Conservation (phyloP, 2,329 filamentous ascomycete genomes). For the Colletotrichum chrysophilum region DNA sequence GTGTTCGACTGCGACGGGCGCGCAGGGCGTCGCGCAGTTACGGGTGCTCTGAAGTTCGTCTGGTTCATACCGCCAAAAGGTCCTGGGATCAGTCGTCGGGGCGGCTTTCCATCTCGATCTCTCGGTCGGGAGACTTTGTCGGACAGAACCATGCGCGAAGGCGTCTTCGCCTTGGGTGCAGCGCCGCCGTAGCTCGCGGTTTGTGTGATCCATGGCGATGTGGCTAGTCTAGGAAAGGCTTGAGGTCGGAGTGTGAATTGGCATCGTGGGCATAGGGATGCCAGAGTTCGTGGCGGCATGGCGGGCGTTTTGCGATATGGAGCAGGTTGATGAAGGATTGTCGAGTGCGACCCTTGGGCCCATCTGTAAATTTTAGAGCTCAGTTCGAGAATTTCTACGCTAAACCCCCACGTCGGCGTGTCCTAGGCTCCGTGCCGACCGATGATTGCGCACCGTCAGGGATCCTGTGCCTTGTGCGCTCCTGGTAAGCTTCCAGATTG, state of each 20-base stretch:
- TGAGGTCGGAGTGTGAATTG: constrained; percentile 13
- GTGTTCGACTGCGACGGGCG: constrained; percentile 33
- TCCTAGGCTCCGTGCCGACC: constrained; percentile 20
- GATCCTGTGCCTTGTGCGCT: background rate
- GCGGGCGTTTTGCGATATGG: background rate
- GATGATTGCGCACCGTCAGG: background rate
- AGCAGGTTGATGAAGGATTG: background rate
- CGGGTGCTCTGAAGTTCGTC: constrained; percentile 46
- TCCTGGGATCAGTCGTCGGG: constrained; percentile 45
- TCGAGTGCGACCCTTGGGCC: background rate
- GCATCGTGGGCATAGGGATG: constrained; percentile 19
- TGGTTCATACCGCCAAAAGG: constrained; percentile 64
- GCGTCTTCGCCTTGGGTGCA: constrained; percentile 34
- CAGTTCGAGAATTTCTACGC: constrained; percentile 11
- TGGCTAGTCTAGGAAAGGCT: background rate
- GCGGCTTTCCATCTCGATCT: constrained; percentile 37
- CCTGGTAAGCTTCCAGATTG: background rate
- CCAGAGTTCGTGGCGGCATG: constrained; percentile 22
- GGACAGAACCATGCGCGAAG: constrained; percentile 65
- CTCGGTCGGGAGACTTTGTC: constrained; percentile 52
- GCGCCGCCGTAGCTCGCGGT: constrained; percentile 40
- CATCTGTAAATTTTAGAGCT: constrained; percentile 15
- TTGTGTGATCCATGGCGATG: constrained; percentile 37
- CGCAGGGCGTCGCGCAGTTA: background rate
- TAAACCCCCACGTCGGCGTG: constrained; percentile 19